A percentile compares a stretch with the other conserved stretches of the same genome.
These are phyloP conservation scores for Hypoxylon intermedium DNA, from an alignment of 495 filamentous ascomycete genomes.

Conservation along the genomic window DNA sequence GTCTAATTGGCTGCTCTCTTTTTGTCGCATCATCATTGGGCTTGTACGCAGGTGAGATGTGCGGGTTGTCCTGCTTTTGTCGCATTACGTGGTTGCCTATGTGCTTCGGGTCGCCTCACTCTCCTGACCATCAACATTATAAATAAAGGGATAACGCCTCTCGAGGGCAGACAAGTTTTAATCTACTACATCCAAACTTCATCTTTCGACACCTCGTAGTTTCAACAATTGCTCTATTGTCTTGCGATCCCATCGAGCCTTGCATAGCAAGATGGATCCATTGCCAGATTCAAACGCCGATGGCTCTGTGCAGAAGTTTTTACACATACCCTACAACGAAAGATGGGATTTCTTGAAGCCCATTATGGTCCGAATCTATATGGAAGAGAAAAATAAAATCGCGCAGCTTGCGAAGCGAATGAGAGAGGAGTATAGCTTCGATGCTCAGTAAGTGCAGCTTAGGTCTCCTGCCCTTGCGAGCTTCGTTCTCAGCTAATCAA, in stretches of 20 bases:
- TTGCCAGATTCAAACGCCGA: not conserved
- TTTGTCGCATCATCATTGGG: not conserved
- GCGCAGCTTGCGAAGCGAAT: constrained; percentile 42
- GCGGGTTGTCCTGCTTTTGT: not conserved
- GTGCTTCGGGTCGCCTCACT: not conserved
- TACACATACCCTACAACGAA: constrained; percentile 43
- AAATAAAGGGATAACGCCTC: not conserved
- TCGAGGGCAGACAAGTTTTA: too few relatives aligned
- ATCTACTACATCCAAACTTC: not conserved
- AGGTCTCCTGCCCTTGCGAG: not conserved
- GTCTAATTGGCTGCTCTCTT: not conserved
- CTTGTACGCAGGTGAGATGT: not conserved
- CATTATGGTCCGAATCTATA: constrained; percentile 45
- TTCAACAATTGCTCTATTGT: not conserved
- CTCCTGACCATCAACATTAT: not conserved
- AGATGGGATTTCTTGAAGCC: constrained; percentile 50
- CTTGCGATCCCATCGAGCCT: not conserved
- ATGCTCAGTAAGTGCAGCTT: constrained; percentile 44
- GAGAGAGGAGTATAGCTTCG: constrained; percentile 43
- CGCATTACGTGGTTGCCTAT: not conserved
- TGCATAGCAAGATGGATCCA: constrained; percentile 5
- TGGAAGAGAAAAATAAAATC: constrained; percentile 39
- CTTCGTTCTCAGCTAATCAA: constrained; percentile 9
- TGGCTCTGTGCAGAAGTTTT: constrained; percentile 9
- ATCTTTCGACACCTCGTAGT: not conserved